Percentiles rank a stretch among this genome's conserved stretches.
Evolutionary conservation across 805 yeast genomes (phyloP).

Genomic region (Schwanniomyces occidentalis): DNA sequence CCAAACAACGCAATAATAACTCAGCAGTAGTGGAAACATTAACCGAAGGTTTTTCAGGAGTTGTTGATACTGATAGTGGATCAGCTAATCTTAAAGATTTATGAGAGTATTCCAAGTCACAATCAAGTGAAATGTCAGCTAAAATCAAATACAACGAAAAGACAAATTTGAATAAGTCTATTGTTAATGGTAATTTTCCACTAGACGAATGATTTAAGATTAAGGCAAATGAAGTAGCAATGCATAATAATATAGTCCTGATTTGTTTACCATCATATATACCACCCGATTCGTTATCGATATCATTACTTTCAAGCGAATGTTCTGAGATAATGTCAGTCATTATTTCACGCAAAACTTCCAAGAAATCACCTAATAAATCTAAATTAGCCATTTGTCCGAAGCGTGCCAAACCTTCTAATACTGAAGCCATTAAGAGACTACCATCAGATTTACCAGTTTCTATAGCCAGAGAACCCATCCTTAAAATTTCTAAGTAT

Average conservation of each 20-base stretch:
- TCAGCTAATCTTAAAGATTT: conserved; percentile 79
- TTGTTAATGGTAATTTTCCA: conserved; percentile 60
- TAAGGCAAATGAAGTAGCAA: conserved; percentile 87
- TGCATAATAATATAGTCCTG: conserved; percentile 76
- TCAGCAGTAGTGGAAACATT: conserved; percentile 90
- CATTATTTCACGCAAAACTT: conserved; percentile 82
- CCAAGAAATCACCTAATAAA: conserved; percentile 87
- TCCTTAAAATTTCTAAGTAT: conserved; percentile 74
- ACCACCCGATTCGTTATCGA: conserved; percentile 27
- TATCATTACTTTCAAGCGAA: conserved; percentile 22
- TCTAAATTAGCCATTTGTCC: conserved; percentile 94
- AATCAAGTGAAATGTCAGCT: conserved; percentile 68
- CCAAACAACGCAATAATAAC: conserved; percentile 71
- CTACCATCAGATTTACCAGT: conserved; percentile 50
- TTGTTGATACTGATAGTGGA: conserved; percentile 50
- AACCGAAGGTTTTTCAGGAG: conserved; percentile 63
- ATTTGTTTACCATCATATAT: conserved; percentile 43
- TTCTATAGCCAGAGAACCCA: conserved; percentile 26
- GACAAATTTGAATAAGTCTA: conserved; percentile 78
- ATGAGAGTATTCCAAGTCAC: conserved; percentile 84
- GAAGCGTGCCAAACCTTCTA: conserved; percentile 87
- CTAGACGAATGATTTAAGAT: conserved; percentile 64
- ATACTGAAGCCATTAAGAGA: conserved; percentile 72
- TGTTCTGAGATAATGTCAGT: conserved; percentile 49
- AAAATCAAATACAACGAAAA: conserved; percentile 70